Base-by-base conservation (phyloP, 2,329 filamentous ascomycete species). In the Moelleriella libera region DNA sequence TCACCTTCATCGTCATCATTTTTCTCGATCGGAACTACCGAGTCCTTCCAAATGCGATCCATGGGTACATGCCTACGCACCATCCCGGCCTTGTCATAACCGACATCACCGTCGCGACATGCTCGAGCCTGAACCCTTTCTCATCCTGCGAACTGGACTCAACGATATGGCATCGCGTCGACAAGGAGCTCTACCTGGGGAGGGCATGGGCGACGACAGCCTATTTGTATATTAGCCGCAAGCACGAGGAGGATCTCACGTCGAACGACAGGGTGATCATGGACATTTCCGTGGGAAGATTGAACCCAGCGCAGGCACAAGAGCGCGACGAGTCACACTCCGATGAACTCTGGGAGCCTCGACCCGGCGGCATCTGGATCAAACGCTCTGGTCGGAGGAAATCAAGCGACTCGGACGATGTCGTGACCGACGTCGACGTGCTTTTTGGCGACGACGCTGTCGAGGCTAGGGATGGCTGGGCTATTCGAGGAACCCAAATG, bases 391-490 rank as follows among this genome's bases (percentile, higher is more conserved):
- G 76, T 31, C 85, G 82, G 60, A 75, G 77, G 52, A 79, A 85
- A 57, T 81, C 83, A 43, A 85, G 81, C 60, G 87, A 94, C 59
- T 84, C 82, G 4, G 78, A 80, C 49, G 74, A 76, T 40, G 83
- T 82, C 12, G 74, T 96, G 45, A 94, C 88, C 0, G 83, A 82
- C 4, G 71, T 95, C 5, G 89, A 96, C 60, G 79, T 95, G 5
- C 71, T 96, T 6, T 96, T 94, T 58, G 89, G 89, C 21, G 80
- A 89, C 21, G 89, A 96, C 60, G 90, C 89, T 8, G 86, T 89
- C 32, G 92, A 98, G 61, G 89, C 88, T 5, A 80, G 92, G 49
- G 77, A 82, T 2, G 85, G 85, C 31, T 98, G 94, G 92, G 71
- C 80, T 49, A 74, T 96, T 42, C 80, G 80, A 45, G 83, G 85